These are phyloP conservation scores for Apiospora koreana DNA, from an alignment of 2,329 filamentous ascomycete genomes.

Conservation along the genomic window DNA sequence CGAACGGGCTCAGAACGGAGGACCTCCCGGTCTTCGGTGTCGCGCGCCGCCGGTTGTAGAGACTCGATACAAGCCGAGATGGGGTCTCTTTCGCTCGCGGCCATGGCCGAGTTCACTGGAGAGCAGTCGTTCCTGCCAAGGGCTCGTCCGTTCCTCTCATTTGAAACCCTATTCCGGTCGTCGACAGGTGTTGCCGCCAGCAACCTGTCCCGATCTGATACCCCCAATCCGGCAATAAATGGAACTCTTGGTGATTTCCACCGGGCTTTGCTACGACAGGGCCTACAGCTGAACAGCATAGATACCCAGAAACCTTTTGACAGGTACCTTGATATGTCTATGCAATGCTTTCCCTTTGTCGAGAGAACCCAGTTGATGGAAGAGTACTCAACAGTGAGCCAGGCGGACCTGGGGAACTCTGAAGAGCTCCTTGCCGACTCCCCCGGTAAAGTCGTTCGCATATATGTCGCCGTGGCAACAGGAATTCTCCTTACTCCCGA, in stretches of 20 bases:
- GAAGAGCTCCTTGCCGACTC: not conserved
- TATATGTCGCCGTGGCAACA: not conserved
- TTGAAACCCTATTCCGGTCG: not conserved
- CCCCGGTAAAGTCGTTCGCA: not conserved
- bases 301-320: not conserved
- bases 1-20: constrained; percentile 18
- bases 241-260: not conserved
- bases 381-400: not conserved
- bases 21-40: constrained; percentile 18
- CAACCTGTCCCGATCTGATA: not conserved
- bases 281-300: not conserved
- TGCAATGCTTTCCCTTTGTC: not conserved
- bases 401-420: not conserved
- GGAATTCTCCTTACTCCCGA: not conserved
- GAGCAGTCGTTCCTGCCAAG: not conserved
- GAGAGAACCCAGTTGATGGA: not conserved
- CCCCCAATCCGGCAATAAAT: not conserved
- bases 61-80: constrained; percentile 24
- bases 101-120: constrained; percentile 31
- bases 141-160: not conserved
- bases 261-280: not conserved
- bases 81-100: constrained; percentile 31
- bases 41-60: constrained; percentile 24
- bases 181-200: not conserved
- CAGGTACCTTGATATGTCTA: not conserved